A percentile compares a stretch with the other conserved stretches of the same genome.
phyloP scores from a whole-genome alignment of 2,329 filamentous ascomycete species.

The Penicillium decumbens region DNA sequence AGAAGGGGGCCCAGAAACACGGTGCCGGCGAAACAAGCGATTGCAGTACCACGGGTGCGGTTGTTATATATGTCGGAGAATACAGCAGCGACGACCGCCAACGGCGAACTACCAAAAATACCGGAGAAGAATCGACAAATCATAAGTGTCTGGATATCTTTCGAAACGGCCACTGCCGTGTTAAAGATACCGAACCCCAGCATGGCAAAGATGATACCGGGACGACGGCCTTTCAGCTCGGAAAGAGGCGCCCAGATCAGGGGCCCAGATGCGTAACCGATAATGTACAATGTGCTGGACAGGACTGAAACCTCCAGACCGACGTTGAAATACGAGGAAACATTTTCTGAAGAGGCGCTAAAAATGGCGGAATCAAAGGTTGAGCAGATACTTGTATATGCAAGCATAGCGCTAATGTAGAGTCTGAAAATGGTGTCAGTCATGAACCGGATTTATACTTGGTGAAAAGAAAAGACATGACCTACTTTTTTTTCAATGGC shows the following conservation, averaged over 20 bases:
- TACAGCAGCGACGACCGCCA: constrained; percentile 43
- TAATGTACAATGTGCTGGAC: constrained; percentile 45
- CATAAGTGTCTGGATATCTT: constrained; percentile 38
- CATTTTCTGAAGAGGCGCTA: constrained; percentile 55
- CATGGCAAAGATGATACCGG: constrained; percentile 46
- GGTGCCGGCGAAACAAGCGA: constrained; percentile 49
- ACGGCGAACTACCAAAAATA: constrained; percentile 41
- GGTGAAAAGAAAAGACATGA: not conserved
- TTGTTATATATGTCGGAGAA: constrained; percentile 50
- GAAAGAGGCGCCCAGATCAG: constrained; percentile 58
- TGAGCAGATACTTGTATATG: constrained; percentile 33
- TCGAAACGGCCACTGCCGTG: constrained; percentile 41
- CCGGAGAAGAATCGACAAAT: constrained; percentile 45
- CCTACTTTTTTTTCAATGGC: constrained; percentile 45
- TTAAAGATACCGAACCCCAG: constrained; percentile 43
- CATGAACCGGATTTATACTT: not conserved
- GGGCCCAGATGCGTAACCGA: constrained; percentile 53
- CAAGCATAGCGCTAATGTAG: constrained; percentile 20
- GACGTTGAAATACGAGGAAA: constrained; percentile 48
- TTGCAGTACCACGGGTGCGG: constrained; percentile 30
- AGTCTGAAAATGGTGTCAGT: constrained; percentile 8
- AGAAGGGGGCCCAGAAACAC: constrained; percentile 52
- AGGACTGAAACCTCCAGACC: constrained; percentile 39
- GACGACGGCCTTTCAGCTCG: constrained; percentile 56
- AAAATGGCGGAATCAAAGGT: constrained; percentile 59